Evolutionary conservation across 441 rosid species (phyloP), one percentile per base, ranked within the genome.

Genomic region (Daphne laureola): DNA sequence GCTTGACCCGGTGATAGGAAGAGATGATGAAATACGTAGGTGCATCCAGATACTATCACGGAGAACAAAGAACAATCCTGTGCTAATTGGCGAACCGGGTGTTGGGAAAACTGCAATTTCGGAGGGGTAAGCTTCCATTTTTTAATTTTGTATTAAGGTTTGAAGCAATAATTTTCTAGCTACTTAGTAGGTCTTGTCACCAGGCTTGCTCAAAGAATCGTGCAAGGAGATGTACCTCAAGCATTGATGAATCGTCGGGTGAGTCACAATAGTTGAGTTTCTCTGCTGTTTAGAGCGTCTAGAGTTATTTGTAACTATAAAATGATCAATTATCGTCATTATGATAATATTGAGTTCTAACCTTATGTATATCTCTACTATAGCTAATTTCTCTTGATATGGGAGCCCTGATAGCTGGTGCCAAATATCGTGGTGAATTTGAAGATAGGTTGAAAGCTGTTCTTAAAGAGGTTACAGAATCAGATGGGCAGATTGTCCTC

Each of bases 131-230:
- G 65, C 65, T 43, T 31, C 9, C 38, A 31, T 31, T 31, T 9
- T 31, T 31, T 31, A 31, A 1, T 31, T 31, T 8, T 31, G 11
- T 31, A 31, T 5, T 8, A 8, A 31, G 38, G 38, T 8, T 1
- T 31, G 38, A 31, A 21, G 25, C 38, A 6, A 31, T 5, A 31
- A 5, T 8, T 31, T 3, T 31, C 7, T 2, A 5, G 38, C 38
- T 31, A 5, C 9, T 31, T 31, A 31, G 11, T 8, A n/a, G n/a
- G n/a, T n/a, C n/a, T n/a, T n/a, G n/a, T 69, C 51, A 56, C 76
- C 78, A 94, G 99, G 64, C 96, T 94, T 65, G 98, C 99, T 62
- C 99, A 90, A 74, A 82, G 99, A 75, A 90, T 90, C 73, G 96
- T 90, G 61, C 82, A 82, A 73, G 96, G 99, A 49, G 99, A 94